Evolutionary conservation across 1,284 basidiomycete species (phyloP).

Genomic region (Fomitopsis schrenkii): DNA sequence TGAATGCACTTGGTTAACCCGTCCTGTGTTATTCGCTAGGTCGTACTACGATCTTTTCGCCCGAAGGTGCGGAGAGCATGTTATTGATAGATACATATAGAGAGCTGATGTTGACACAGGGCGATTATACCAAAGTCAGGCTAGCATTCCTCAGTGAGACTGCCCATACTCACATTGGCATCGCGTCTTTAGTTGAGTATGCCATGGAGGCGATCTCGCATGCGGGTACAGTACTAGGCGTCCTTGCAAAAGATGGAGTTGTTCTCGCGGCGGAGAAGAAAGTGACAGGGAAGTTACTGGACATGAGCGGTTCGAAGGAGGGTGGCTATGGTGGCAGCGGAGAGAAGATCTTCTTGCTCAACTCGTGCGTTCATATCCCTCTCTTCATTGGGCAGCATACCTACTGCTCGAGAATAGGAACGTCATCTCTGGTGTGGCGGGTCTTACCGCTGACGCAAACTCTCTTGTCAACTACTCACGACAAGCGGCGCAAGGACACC

Average conservation of each 20-base stretch:
- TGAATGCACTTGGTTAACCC: conserved; percentile 8
- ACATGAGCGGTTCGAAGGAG: conserved; percentile 81
- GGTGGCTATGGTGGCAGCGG: conserved; percentile 91
- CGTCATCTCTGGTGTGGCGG: conserved; percentile 92
- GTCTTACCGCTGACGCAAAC: conserved; percentile 96
- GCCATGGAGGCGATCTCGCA: conserved; percentile 99
- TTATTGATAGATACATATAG: background rate
- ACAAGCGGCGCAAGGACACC: conserved; percentile 85
- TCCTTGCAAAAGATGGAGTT: conserved; percentile 93
- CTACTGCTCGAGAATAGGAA: conserved; percentile 56
- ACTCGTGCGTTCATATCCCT: conserved; percentile 54
- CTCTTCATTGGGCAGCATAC: background rate
- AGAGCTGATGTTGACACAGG: conserved; percentile 40
- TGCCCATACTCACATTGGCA: background rate
- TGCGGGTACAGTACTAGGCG: conserved; percentile 92
- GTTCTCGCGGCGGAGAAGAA: conserved; percentile 99
- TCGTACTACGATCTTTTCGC: conserved; percentile 94
- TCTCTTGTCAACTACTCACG: conserved; percentile 96
- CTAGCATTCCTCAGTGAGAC: background rate
- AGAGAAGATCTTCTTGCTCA: conserved; percentile 96
- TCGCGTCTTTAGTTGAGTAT: conserved; percentile 77
- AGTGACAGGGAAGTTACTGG: conserved; percentile 96
- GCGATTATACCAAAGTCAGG: conserved; percentile 85
- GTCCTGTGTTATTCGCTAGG: conserved; percentile 39
- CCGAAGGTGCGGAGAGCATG: conserved; percentile 67